These are phyloP conservation scores for maize (Zea mays) DNA, from an alignment of 176 grass and related monocot genomes.

Conservation along the genomic window DNA sequence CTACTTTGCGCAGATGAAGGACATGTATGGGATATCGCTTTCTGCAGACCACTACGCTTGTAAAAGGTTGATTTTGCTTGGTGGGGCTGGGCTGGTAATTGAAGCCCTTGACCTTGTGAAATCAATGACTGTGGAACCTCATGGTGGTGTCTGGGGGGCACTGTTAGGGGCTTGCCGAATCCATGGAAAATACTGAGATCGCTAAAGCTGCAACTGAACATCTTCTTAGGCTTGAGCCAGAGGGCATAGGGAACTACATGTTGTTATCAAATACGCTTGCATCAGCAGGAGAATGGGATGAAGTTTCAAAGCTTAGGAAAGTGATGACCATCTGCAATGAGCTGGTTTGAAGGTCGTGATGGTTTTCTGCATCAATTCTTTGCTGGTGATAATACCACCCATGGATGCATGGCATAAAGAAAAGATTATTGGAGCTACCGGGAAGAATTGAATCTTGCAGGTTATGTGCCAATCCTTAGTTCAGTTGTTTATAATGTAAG, in stretches of 20 bases:
- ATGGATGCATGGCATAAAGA: slow-evolving; percentile 53
- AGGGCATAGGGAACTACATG: slow-evolving; percentile 65
- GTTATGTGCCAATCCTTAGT: slow-evolving; percentile 55
- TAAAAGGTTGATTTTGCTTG: slow-evolving; percentile 85
- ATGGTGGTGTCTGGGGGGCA: slow-evolving; percentile 65
- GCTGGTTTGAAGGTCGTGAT: slow-evolving; percentile 65
- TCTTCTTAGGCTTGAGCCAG: slow-evolving; percentile 69
- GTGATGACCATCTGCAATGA: slow-evolving; percentile 37
- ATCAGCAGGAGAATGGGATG: slow-evolving; percentile 68
- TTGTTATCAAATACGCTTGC: slow-evolving; percentile 63
- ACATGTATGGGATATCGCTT: slow-evolving; percentile 59
- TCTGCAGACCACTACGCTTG: slow-evolving; percentile 70
- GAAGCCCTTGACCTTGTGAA: slow-evolving; percentile 64
- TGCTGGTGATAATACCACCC: slow-evolving; percentile 62
- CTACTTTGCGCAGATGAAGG: slow-evolving; percentile 71
- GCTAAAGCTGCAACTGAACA: slow-evolving; percentile 57
- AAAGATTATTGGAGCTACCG: slow-evolving; percentile 41
- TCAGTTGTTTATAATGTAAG: slow-evolving; percentile 80
- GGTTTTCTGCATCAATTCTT: slow-evolving; percentile 70
- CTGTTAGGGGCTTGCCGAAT: slow-evolving; percentile 62
- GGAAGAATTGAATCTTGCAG: slow-evolving; percentile 43
- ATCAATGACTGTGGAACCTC: slow-evolving; percentile 56
- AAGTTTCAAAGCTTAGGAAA: slow-evolving; percentile 61
- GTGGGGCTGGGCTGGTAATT: slow-evolving; percentile 61
- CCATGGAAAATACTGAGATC: slow-evolving; percentile 53